A percentile compares a stretch with the other conserved stretches of the same genome.
Evolutionary conservation across 1,139 yeast species (phyloP).

Genomic region (Yamadazyma epiphylla): DNA sequence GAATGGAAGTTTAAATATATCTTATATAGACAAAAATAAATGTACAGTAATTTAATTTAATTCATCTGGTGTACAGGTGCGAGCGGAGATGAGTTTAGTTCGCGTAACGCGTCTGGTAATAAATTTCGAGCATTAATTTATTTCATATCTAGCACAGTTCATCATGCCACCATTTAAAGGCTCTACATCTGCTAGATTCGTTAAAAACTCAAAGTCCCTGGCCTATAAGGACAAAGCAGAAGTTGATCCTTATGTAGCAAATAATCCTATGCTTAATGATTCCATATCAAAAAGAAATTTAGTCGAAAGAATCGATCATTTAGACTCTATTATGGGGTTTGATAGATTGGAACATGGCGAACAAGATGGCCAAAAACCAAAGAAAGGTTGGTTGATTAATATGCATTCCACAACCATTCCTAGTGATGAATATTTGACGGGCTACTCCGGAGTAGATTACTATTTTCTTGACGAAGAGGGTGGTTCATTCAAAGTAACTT

Average conservation of each 20-base stretch:
- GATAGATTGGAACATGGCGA: conserved; percentile 69
- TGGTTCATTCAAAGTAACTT: conserved; percentile 85
- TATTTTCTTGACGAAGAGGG: conserved; percentile 98
- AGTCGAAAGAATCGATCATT: conserved; percentile 51
- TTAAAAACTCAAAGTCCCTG: conserved; percentile 31
- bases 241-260: conserved; percentile 23
- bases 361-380: conserved; percentile 43
- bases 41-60: too few relatives aligned
- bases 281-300: conserved; percentile 39
- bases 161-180: conserved; percentile 32
- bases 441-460: conserved; percentile 86
- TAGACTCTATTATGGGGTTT: conserved; percentile 83
- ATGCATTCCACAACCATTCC: conserved; percentile 74
- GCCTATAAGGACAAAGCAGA: conserved; percentile 9
- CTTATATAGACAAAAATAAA: too few relatives aligned
- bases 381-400: conserved; percentile 85
- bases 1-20: too few relatives aligned
- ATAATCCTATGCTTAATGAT: conserved; percentile 41
- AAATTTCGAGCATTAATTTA: too few relatives aligned
- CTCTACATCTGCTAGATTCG: conserved; percentile 53
- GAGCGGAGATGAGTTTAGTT: too few relatives aligned
- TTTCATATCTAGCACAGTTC: too few relatives aligned
- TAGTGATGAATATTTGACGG: conserved; percentile 52
- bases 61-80: too few relatives aligned
- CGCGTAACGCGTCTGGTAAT: too few relatives aligned